Conservation (phyloP, 208 protist genomes). For the Willaertia magna region DNA sequence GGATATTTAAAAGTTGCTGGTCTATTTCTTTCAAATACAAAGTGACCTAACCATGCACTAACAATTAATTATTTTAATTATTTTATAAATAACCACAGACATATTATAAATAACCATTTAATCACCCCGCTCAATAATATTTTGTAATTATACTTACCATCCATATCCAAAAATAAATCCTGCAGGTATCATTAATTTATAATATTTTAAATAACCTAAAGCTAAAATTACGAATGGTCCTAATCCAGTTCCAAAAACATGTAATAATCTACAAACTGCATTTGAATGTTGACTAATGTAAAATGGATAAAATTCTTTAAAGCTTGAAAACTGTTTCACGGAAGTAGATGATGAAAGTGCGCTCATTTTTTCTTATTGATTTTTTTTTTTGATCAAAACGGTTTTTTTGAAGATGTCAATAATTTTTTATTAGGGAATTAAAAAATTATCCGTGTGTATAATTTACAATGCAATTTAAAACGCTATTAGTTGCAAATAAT, state of each 20-base stretch:
- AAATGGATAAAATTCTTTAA: background rate
- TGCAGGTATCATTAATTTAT: background rate
- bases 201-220: background rate
- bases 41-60: slow-evolving; percentile 37
- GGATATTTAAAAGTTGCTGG: slow-evolving; percentile 35
- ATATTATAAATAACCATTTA: too few relatives aligned
- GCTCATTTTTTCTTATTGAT: background rate
- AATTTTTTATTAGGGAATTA: too few relatives aligned
- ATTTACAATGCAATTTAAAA: too few relatives aligned
- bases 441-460: too few relatives aligned
- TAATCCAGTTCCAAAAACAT: background rate
- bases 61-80: too few relatives aligned
- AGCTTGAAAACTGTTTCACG: background rate
- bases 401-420: too few relatives aligned
- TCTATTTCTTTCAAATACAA: slow-evolving; percentile 34
- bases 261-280: background rate
- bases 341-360: background rate
- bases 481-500: too few relatives aligned
- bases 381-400: too few relatives aligned
- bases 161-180: background rate
- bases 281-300: background rate
- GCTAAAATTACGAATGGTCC: background rate
- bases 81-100: too few relatives aligned
- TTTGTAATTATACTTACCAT: too few relatives aligned
- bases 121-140: too few relatives aligned